Percentiles rank a stretch among this genome's conserved stretches.
phyloP scores from a whole-genome alignment of 805 yeast genomes.

The Starmera pachycereana region DNA sequence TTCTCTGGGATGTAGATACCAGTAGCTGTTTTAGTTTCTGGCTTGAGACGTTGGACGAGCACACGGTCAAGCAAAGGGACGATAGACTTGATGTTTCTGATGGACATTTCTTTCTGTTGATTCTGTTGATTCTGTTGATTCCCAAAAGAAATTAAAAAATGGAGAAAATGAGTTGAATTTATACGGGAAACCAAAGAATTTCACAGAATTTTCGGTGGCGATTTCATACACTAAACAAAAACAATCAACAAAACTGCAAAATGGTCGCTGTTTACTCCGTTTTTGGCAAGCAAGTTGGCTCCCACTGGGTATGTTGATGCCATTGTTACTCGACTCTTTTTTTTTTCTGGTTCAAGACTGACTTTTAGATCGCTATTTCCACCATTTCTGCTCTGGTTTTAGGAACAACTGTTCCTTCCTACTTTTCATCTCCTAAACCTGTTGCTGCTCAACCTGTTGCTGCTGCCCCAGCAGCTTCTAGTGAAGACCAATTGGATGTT shows the following conservation, averaged over 20 bases:
- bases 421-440: conserved; percentile 12
- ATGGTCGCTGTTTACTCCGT: conserved; percentile 21
- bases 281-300: conserved; percentile 18
- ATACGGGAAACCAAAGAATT: not conserved
- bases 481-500: conserved; percentile 22
- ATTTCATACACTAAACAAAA: too few species aligned
- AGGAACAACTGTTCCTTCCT: conserved; percentile 18
- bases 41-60: conserved; percentile 88
- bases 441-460: conserved; percentile 17
- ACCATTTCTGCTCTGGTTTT: conserved; percentile 23
- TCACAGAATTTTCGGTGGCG: not conserved
- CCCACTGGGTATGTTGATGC: conserved; percentile 17
- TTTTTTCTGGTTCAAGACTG: conserved; percentile 2
- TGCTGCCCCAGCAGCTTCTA: conserved; percentile 11
- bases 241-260: not conserved
- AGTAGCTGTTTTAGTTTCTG: conserved; percentile 81
- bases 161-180: too few species aligned
- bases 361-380: conserved; percentile 19
- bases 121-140: too few species aligned
- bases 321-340: not conserved
- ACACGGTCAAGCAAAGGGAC: conserved; percentile 94
- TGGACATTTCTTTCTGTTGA: too few species aligned
- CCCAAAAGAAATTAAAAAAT: too few species aligned
- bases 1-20: conserved; percentile 94
- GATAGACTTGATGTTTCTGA: conserved; percentile 54